Evolutionary conservation across 2,329 filamentous ascomycete genomes (phyloP).

Genomic region (Exophiala phaeomuriformis): DNA sequence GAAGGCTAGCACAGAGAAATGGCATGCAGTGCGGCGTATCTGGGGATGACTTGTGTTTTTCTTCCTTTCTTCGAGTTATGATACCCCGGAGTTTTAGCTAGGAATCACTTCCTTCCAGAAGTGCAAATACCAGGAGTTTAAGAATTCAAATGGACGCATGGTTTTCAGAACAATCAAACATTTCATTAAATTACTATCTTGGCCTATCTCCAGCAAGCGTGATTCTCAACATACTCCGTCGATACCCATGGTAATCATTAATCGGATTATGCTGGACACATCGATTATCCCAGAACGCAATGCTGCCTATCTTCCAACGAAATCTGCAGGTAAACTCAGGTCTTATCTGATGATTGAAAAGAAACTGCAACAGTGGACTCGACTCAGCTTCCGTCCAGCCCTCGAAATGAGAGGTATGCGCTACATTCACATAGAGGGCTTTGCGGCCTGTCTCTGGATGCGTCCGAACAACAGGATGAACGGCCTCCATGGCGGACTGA

Average conservation of each 20-base stretch:
- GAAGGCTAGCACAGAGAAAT: background rate
- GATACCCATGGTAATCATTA: conserved; percentile 25
- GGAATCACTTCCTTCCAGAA: no score
- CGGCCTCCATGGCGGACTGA: conserved; percentile 22
- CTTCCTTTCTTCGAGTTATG: no score
- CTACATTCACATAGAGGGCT: conserved; percentile 32
- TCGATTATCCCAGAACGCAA: conserved; percentile 49
- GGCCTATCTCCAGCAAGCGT: conserved; percentile 23
- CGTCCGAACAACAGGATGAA: conserved; percentile 32
- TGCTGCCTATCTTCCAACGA: conserved; percentile 45
- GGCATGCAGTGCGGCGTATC: background rate
- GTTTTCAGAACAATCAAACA: no score
- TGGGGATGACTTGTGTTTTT: no score
- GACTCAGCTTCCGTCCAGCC: conserved; percentile 28
- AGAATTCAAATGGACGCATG: no score
- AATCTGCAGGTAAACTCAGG: conserved; percentile 33
- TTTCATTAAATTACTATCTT: conserved; percentile 1
- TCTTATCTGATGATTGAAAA: conserved; percentile 26
- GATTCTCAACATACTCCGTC: conserved; percentile 22
- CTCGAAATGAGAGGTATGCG: conserved; percentile 30
- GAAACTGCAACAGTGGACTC: conserved; percentile 26
- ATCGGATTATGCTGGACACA: conserved; percentile 26
- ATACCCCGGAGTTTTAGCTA: no score
- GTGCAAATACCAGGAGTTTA: no score
- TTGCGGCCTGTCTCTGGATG: conserved; percentile 34